Conservation (phyloP, 2,329 filamentous ascomycete species). For the Geosmithia flava region DNA sequence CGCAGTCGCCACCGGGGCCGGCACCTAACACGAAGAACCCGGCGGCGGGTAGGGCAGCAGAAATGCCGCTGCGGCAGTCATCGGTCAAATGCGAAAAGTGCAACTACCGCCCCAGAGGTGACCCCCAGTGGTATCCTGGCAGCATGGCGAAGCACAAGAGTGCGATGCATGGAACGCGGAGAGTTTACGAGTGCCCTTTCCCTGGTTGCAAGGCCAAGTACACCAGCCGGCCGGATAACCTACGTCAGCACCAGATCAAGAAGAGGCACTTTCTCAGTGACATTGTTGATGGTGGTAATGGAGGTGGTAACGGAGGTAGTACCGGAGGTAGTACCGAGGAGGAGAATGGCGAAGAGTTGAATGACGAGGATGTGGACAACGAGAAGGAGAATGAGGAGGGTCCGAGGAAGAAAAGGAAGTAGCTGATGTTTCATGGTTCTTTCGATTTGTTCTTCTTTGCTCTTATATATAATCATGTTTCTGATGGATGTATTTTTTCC, state of each 20-base stretch:
- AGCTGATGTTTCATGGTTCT: no score
- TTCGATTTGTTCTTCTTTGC: no score
- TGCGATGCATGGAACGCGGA: constrained; percentile 37
- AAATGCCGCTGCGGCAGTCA: no score
- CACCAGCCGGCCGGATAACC: constrained; percentile 42
- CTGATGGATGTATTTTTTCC: no score
- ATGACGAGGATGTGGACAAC: no score
- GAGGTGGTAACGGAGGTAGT: constrained; percentile 14
- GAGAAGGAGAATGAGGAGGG: no score
- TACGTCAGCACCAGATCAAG: constrained; percentile 43
- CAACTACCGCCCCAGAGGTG: constrained; percentile 41
- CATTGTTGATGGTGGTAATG: constrained; percentile 16
- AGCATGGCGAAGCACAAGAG: constrained; percentile 48
- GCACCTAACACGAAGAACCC: no score
- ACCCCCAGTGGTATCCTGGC: constrained; percentile 45
- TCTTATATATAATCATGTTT: no score
- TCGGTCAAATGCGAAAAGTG: constrained; percentile 30
- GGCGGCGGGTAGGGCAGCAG: no score
- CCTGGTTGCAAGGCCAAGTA: constrained; percentile 42
- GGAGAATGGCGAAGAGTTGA: constrained; percentile 30
- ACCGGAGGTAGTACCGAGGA: constrained; percentile 22
- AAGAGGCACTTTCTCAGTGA: constrained; percentile 43
- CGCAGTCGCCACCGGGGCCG: no score
- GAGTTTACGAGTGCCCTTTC: constrained; percentile 29
- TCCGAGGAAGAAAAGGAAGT: no score